These are phyloP conservation scores for Flaveria linearis DNA, from an alignment of 129 eudicot species.

Conservation along the genomic window DNA sequence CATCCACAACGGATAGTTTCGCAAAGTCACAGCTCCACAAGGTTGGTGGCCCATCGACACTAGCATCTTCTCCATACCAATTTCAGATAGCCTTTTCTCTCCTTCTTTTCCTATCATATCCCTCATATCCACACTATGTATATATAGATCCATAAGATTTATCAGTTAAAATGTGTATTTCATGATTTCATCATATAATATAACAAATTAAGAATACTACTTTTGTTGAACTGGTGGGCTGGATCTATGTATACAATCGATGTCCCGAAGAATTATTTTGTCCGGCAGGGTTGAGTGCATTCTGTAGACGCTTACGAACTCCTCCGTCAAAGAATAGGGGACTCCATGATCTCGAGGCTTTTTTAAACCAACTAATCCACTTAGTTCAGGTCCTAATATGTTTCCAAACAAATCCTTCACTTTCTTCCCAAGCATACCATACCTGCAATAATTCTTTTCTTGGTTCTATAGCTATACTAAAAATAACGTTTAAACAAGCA, in stretches of 20 bases:
- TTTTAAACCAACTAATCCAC: conserved; percentile 57
- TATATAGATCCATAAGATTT: neutral
- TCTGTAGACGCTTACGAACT: conserved; percentile 59
- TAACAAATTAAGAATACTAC: conserved; percentile 22
- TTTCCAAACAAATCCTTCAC: conserved; percentile 48
- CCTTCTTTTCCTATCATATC: conserved; percentile 62
- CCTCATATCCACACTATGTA: conserved; percentile 45
- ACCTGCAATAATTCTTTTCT: conserved; percentile 20
- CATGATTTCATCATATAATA: neutral
- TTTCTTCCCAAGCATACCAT: conserved; percentile 54
- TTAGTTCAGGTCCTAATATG: conserved; percentile 43
- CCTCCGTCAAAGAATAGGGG: conserved; percentile 62
- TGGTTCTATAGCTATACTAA: too few relatives aligned
- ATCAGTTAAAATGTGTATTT: neutral
- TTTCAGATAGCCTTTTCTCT: conserved; percentile 43
- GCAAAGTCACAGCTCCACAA: conserved; percentile 56
- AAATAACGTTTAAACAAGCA: too few relatives aligned
- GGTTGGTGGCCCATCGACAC: conserved; percentile 65
- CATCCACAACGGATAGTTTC: conserved; percentile 68
- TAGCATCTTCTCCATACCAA: conserved; percentile 60
- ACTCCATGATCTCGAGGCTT: conserved; percentile 58
- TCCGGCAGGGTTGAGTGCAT: conserved; percentile 58
- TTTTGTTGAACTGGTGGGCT: conserved; percentile 43
- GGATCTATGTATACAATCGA: conserved; percentile 32
- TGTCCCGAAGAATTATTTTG: conserved; percentile 40